These are phyloP conservation scores for Astrocystis sublimbata DNA, from an alignment of 495 filamentous ascomycete genomes.

Conservation along the genomic window DNA sequence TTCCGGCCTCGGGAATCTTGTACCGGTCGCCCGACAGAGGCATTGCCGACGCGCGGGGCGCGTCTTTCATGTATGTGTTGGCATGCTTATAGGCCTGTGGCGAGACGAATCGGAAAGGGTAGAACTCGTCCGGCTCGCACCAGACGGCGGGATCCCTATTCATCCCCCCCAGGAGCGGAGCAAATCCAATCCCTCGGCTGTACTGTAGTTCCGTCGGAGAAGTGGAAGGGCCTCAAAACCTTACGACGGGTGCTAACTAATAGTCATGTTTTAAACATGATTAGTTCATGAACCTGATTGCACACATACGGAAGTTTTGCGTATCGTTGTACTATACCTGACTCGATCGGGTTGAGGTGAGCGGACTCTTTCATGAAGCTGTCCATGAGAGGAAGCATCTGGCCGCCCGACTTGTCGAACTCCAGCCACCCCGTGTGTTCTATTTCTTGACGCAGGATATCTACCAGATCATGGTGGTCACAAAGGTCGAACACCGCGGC, in stretches of 20 bases:
- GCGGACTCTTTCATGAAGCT: constrained; percentile 43
- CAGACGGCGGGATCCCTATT: constrained; percentile 17
- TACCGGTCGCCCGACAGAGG: not conserved
- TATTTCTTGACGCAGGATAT: constrained; percentile 19
- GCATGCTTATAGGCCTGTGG: not conserved
- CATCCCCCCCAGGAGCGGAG: constrained; percentile 22
- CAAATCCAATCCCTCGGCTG: constrained; percentile 30
- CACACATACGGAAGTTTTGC: constrained; percentile 3
- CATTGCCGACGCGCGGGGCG: not conserved
- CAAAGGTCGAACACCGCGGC: constrained; percentile 37
- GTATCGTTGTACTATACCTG: constrained; percentile 15
- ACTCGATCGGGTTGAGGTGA: constrained; percentile 32
- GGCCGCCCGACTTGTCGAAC: not conserved
- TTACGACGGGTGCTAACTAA: constrained; percentile 29
- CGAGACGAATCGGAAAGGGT: constrained; percentile 28
- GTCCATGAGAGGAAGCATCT: constrained; percentile 32
- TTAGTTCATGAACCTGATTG: not conserved
- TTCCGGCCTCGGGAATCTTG: constrained; percentile 15
- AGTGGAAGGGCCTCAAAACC: constrained; percentile 23
- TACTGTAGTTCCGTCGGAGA: constrained; percentile 33
- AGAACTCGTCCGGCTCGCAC: constrained; percentile 20
- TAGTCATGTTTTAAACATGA: no score
- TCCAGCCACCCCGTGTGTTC: not conserved
- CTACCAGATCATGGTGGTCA: constrained; percentile 31
- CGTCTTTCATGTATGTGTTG: no score